phyloP scores from a whole-genome alignment of 345 rosid genomes.

The Durio zibethinus region DNA sequence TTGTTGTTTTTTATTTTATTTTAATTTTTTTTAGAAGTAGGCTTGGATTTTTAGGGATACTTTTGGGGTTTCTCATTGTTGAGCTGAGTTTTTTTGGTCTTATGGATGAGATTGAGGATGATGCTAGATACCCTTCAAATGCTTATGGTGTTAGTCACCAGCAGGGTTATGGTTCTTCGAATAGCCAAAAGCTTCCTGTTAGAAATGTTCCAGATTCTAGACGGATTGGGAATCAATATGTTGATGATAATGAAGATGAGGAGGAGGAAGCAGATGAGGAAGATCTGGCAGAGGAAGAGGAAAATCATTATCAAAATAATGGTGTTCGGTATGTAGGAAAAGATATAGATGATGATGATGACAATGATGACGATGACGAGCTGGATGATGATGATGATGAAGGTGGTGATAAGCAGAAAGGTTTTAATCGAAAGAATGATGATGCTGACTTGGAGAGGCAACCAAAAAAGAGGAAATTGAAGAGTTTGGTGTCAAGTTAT shows the following conservation, averaged over 20 bases:
- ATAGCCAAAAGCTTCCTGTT: slow-evolving; percentile 55
- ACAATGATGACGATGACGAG: neutral
- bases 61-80: slow-evolving; percentile 8
- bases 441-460: slow-evolving; percentile 46
- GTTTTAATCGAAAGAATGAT: slow-evolving; percentile 21
- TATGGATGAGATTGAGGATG: slow-evolving; percentile 81
- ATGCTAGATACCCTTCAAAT: slow-evolving; percentile 64
- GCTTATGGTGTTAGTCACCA: slow-evolving; percentile 39
- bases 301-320: slow-evolving; percentile 35
- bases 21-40: neutral
- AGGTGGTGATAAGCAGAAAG: slow-evolving; percentile 28
- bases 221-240: slow-evolving; percentile 25
- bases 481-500: slow-evolving; percentile 62
- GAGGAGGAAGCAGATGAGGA: slow-evolving; percentile 32
- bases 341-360: slow-evolving; percentile 28
- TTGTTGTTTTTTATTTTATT: neutral
- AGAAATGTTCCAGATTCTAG: slow-evolving; percentile 36
- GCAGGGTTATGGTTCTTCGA: slow-evolving; percentile 41
- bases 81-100: slow-evolving; percentile 15
- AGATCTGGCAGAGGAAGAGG: slow-evolving; percentile 40
- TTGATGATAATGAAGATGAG: slow-evolving; percentile 37
- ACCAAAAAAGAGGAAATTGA: slow-evolving; percentile 67
- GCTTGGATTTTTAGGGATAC: neutral
- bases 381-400: slow-evolving; percentile 27
- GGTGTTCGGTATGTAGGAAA: slow-evolving; percentile 32